A percentile compares a stretch with the other conserved stretches of the same genome.
phyloP scores from a whole-genome alignment of 345 rosid genomes.

The Alliaria petiolata region DNA sequence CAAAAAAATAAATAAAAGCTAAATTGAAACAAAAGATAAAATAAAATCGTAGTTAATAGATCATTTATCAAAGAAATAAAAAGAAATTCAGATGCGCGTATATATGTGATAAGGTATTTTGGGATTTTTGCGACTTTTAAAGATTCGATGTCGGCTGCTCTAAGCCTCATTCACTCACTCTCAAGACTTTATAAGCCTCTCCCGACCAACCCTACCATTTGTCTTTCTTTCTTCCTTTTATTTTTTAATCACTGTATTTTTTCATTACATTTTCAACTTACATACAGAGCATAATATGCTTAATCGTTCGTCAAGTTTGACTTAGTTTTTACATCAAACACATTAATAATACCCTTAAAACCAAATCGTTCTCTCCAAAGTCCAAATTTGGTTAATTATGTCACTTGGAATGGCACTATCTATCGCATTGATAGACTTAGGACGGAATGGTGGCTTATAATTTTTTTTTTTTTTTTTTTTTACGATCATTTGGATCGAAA shows the following conservation, averaged over 20 bases:
- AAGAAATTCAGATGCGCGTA: constrained; percentile 28
- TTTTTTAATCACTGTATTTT: not conserved
- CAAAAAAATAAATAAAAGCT: too few relatives aligned
- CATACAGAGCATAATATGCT: not conserved
- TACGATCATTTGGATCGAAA: not conserved
- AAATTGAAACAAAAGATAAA: not conserved
- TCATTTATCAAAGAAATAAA: not conserved
- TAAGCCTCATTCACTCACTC: constrained; percentile 13
- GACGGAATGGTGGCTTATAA: not conserved
- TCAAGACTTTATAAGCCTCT: not conserved
- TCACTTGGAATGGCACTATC: not conserved
- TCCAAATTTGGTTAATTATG: not conserved
- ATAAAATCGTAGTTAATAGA: not conserved
- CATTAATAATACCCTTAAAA: not conserved
- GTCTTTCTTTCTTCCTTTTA: not conserved
- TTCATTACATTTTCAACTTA: not conserved
- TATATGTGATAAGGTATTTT: constrained; percentile 26
- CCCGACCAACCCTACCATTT: constrained; percentile 22
- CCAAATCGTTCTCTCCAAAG: not conserved
- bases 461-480: too few relatives aligned
- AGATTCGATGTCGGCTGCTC: constrained; percentile 36
- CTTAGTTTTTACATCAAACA: not conserved
- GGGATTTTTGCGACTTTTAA: constrained; percentile 4
- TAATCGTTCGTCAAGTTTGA: not conserved
- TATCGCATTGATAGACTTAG: not conserved